Percentiles rank a stretch among this genome's conserved stretches.
Evolutionary conservation across 2,329 filamentous ascomycete species (phyloP).

Genomic region (Neonectria sp.): DNA sequence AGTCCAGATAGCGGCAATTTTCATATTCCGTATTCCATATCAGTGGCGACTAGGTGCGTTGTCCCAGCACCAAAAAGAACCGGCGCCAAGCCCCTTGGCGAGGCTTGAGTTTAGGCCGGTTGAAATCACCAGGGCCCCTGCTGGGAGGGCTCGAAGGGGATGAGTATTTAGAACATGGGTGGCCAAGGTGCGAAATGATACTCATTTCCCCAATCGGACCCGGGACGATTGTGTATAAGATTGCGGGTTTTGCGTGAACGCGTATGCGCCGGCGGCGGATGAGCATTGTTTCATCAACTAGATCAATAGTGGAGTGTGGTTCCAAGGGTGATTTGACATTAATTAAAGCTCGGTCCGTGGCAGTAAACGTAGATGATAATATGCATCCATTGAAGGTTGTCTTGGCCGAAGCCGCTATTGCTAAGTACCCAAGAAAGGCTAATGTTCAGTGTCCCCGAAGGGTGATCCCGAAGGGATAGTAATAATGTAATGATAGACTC

Average conservation of each 20-base stretch:
- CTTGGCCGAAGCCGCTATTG: slow-evolving; percentile 19
- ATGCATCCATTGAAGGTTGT: slow-evolving; percentile 13
- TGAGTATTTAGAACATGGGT: slow-evolving; percentile 14
- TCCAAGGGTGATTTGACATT: slow-evolving; percentile 4
- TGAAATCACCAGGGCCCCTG: not conserved
- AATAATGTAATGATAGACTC: slow-evolving; percentile 20
- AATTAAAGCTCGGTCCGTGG: not conserved
- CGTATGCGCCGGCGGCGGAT: slow-evolving; percentile 1
- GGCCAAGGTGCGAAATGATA: slow-evolving; percentile 30
- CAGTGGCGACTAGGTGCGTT: not conserved
- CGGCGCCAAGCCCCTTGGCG: not conserved
- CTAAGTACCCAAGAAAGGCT: slow-evolving; percentile 9
- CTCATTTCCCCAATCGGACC: slow-evolving; percentile 31
- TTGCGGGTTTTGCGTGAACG: slow-evolving; percentile 7
- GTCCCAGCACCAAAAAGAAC: not conserved
- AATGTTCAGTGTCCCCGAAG: slow-evolving; percentile 17
- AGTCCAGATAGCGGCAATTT: not conserved
- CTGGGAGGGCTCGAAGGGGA: not conserved
- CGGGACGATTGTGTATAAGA: slow-evolving; percentile 9
- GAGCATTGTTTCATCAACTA: slow-evolving; percentile 14
- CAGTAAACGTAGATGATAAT: not conserved
- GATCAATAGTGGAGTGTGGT: not conserved
- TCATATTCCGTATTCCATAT: not conserved
- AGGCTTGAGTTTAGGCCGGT: not conserved
- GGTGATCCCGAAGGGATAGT: not conserved